phyloP scores from a whole-genome alignment of 2,329 filamentous ascomycete genomes.

The Cladophialophora carrionii region DNA sequence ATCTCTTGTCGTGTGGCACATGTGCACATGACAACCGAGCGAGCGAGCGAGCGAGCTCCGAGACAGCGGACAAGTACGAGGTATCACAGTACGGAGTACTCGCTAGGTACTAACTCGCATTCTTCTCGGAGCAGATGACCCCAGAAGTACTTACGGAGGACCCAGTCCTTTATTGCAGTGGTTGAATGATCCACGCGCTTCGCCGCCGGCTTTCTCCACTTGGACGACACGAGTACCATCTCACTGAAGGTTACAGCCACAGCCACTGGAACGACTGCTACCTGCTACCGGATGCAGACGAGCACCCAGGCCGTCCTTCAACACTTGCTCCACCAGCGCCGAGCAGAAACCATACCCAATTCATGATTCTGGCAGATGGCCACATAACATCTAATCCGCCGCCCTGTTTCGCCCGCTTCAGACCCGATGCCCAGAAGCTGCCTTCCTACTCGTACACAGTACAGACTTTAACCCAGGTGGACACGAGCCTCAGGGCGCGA shows the following conservation, averaged over 20 bases:
- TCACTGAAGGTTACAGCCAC: not conserved
- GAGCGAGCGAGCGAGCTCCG: not conserved
- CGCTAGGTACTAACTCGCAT: too few relatives aligned
- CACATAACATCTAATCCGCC: conserved; percentile 4
- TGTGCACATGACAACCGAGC: not conserved
- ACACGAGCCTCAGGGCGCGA: not conserved
- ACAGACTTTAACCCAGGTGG: not conserved
- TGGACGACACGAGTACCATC: not conserved
- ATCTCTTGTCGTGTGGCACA: not conserved
- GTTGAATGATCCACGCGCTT: too few relatives aligned
- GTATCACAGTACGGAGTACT: not conserved
- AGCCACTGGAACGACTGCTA: not conserved
- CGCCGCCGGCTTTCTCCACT: too few relatives aligned
- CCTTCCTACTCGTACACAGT: not conserved
- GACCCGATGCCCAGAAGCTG: not conserved
- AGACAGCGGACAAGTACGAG: not conserved
- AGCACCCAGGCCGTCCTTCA: not conserved
- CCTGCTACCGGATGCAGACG: conserved; percentile 11
- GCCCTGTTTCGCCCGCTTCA: conserved; percentile 1
- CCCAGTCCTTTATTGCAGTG: too few relatives aligned
- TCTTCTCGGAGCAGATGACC: too few relatives aligned
- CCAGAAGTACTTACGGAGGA: too few relatives aligned
- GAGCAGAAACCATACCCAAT: not conserved
- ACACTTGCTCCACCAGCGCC: too few relatives aligned
- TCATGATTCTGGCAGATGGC: not conserved